Evolutionary conservation across 805 yeast genomes (phyloP), one percentile per base, ranked within the genome.

Genomic region (Wickerhamomyces pijperi): DNA sequence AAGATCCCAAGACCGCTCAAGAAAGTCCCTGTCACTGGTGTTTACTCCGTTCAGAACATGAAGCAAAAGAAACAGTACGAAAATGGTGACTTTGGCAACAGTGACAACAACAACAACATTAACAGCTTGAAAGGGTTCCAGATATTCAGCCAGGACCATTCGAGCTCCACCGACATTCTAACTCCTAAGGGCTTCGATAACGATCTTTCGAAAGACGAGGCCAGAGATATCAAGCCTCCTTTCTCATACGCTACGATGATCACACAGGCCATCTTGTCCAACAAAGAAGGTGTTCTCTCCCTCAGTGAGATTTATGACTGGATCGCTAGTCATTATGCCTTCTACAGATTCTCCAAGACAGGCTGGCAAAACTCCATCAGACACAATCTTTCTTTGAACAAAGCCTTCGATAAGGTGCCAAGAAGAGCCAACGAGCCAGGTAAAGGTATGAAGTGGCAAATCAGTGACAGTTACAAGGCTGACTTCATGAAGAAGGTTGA

Each of bases 351-450:
- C 60, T 79, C 92, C 19, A 88, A 84, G 59, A 81, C 95, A 8
- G 98, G 98, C 29, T 92, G 98, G 98, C 98, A 92, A 63, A 92
- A 92, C 63, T 87, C 96, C 6, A 90, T 92, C 49, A 78, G 98
- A 50, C 98, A 92, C 61, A 92, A 92, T 58, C 65, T 92, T 40
- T 87, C 97, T 2, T 67, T 92, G 43, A 92, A 92, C 61, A 92
- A 90, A 65, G 97, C 98, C 14, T 92, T 92, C 63, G 97, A 90
- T 54, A 92, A 92, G 62, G 97, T 90, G 18, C 96, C 97, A 32
- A 72, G 99, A 53, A 75, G 83, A 55, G 88, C 95, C 23, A 82
- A 86, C 58, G 97, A 92, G 63, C 97, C 97, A 0, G 98, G 99
- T 15, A 92, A 92, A 60, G 97, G 98, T 46, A 90, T 92, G 94